A percentile compares a stretch with the other conserved stretches of the same genome.
Conservation (phyloP, 768 basidiomycete genomes). For the Mycena rosella region DNA sequence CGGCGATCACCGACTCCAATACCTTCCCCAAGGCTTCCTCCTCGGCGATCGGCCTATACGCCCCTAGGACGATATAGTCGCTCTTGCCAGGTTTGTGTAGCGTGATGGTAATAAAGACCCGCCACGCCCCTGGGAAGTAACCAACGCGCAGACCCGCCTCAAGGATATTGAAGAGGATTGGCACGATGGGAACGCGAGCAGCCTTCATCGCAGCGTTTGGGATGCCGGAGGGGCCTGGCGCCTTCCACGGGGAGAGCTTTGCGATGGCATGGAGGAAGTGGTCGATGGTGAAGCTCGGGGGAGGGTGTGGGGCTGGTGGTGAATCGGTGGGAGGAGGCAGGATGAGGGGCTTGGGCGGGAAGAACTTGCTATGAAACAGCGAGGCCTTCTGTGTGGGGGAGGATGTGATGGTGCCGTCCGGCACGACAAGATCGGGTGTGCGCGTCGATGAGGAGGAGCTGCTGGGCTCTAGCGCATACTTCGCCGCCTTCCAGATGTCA, state of each 20-base stretch:
- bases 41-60: slow-evolving; percentile 4
- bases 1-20: background rate
- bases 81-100: slow-evolving; percentile 1
- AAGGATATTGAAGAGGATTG: slow-evolving; percentile 7
- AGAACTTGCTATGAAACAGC: background rate
- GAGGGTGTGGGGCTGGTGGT: background rate
- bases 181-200: background rate
- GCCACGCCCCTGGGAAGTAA: slow-evolving; percentile 1
- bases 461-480: background rate
- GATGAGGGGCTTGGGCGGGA: background rate
- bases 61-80: slow-evolving; percentile 2
- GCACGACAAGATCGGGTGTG: background rate
- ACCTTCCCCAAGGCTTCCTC: slow-evolving; percentile 6
- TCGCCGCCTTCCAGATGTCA: slow-evolving; percentile 9
- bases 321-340: background rate
- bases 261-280: background rate
- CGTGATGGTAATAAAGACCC: background rate
- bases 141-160: background rate
- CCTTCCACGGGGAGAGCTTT: slow-evolving; percentile 5
- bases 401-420: background rate
- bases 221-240: background rate
- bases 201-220: slow-evolving; percentile 2
- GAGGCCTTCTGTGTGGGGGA: slow-evolving; percentile 1
- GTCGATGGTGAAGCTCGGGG: background rate
- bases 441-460: background rate